Percentiles rank a stretch among this genome's conserved stretches.
These are phyloP conservation scores for Zhuliangozyma parablackwelliae DNA, from an alignment of 1,139 yeast genomes.

Conservation along the genomic window DNA sequence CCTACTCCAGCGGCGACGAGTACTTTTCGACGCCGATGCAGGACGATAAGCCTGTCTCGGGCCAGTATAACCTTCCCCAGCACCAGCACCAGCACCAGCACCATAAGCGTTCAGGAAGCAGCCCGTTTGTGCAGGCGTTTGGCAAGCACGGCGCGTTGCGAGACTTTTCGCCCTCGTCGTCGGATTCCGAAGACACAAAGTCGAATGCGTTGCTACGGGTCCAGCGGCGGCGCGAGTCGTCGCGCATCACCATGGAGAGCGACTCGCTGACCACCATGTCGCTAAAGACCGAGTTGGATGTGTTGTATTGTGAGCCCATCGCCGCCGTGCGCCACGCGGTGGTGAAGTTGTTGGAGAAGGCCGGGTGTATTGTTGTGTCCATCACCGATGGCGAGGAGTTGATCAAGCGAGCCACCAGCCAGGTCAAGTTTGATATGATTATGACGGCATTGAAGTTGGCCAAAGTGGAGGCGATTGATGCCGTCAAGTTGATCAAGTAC, in stretches of 20 bases:
- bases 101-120: conserved; percentile 5
- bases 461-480: conserved; percentile 67
- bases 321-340: conserved; percentile 75
- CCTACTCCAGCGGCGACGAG: conserved; percentile 38
- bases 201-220: conserved; percentile 53
- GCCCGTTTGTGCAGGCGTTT: conserved; percentile 3
- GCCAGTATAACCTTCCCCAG: not conserved
- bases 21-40: not conserved
- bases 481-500: conserved; percentile 69
- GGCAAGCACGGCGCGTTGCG: conserved; percentile 3
- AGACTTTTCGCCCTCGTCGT: conserved; percentile 49
- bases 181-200: conserved; percentile 63
- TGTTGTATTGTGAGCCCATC: conserved; percentile 81
- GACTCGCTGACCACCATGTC: conserved; percentile 3
- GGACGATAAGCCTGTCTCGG: conserved; percentile 1
- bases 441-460: conserved; percentile 70
- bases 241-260: conserved; percentile 20
- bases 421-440: conserved; percentile 78
- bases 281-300: conserved; percentile 44
- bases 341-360: conserved; percentile 56
- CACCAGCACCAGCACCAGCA: conserved; percentile 1
- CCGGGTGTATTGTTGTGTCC: conserved; percentile 80
- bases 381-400: conserved; percentile 81
- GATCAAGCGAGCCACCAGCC: conserved; percentile 76
- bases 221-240: conserved; percentile 53